Conservation (phyloP, 257 asterid genomes). For the Solanum chmielewskii region DNA sequence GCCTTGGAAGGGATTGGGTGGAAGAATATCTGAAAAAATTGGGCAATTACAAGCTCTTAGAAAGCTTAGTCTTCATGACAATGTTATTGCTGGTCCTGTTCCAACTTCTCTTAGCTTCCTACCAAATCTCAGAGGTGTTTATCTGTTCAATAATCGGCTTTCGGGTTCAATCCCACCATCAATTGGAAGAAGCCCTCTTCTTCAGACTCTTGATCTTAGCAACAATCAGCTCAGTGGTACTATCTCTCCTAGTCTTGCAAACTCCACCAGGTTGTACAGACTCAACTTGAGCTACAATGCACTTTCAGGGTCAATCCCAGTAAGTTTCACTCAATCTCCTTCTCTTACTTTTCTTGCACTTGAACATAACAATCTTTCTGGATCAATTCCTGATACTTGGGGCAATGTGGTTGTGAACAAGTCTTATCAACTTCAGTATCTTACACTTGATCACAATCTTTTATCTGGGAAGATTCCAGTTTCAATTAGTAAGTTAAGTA, state of each 20-base stretch:
- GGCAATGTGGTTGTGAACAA: slow-evolving; percentile 4
- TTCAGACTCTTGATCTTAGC: slow-evolving; percentile 76
- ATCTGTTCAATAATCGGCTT: slow-evolving; percentile 73
- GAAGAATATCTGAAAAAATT: slow-evolving; percentile 57
- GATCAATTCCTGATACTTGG: slow-evolving; percentile 55
- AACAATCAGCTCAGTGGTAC: slow-evolving; percentile 57
- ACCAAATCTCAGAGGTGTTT: slow-evolving; percentile 61
- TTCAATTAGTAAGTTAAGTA: slow-evolving; percentile 38
- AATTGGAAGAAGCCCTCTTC: slow-evolving; percentile 47
- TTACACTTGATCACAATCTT: slow-evolving; percentile 45
- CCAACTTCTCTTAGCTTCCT: slow-evolving; percentile 56
- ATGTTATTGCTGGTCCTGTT: slow-evolving; percentile 45
- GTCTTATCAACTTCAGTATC: slow-evolving; percentile 30
- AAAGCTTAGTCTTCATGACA: slow-evolving; percentile 76
- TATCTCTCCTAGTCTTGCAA: slow-evolving; percentile 35
- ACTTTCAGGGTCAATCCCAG: slow-evolving; percentile 62
- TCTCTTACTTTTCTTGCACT: slow-evolving; percentile 77
- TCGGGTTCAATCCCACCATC: slow-evolving; percentile 64
- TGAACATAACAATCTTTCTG: slow-evolving; percentile 61
- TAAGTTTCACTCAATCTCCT: slow-evolving; percentile 23
- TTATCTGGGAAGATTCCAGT: slow-evolving; percentile 51
- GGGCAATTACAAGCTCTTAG: slow-evolving; percentile 73
- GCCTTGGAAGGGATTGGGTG: slow-evolving; percentile 63
- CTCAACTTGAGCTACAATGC: slow-evolving; percentile 69
- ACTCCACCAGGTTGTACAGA: slow-evolving; percentile 50